Evolutionary conservation across 768 basidiomycete genomes (phyloP).

Genomic region (Mycena galericulata): DNA sequence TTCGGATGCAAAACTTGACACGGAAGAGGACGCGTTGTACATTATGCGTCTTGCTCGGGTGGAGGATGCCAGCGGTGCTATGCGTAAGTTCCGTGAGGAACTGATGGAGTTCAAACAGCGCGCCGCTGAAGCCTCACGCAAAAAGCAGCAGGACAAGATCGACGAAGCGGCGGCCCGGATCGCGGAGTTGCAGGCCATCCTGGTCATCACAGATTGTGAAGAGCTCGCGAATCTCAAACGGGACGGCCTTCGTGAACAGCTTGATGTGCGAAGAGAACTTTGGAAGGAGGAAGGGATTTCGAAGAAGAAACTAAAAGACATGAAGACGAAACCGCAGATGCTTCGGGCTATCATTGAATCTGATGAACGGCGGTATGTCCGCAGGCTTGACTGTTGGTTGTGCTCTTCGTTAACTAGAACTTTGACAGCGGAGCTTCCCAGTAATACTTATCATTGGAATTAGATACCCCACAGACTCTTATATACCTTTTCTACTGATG

Average conservation of each 20-base stretch:
- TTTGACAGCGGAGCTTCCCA: background rate
- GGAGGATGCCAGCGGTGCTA: background rate
- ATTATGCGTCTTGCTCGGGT: background rate
- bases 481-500: no score
- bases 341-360: background rate
- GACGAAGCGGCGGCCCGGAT: background rate
- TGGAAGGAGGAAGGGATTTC: background rate
- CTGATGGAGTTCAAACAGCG: background rate
- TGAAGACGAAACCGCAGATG: background rate
- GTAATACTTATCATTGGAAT: no score
- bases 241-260: background rate
- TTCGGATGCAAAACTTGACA: background rate
- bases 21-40: background rate
- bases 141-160: background rate
- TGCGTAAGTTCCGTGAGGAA: background rate
- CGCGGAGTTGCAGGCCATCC: background rate
- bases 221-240: background rate
- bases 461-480: no score
- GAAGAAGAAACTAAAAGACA: background rate
- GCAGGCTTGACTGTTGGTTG: no score
- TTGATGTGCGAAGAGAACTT: background rate
- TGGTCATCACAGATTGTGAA: background rate
- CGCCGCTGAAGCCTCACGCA: background rate
- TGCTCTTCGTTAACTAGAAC: background rate
- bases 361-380: background rate